Evolutionary conservation across 345 rosid species (phyloP), one percentile per base, ranked within the genome.

Genomic region (Heritiera fomes): DNA sequence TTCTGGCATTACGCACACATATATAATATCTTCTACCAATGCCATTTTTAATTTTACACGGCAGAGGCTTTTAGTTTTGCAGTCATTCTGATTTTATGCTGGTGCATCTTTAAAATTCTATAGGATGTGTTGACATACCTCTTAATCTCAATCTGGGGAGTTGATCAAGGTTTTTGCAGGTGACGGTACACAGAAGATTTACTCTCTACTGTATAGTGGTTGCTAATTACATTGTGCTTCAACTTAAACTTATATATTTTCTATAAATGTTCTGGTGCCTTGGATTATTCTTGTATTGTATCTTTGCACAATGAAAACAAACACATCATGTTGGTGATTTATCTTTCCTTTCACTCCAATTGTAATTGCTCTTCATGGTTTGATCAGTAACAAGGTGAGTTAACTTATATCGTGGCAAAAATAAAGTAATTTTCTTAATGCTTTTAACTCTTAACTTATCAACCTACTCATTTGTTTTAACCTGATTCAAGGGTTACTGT

Each of bases 301-400:
- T 32, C 53, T 34, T 30, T 76, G n/a, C 76, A 81, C 89, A 90
- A 90, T 90, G 77, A 89, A 87, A 87, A 90, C 92, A 45, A 87
- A 90, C 82, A 87, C 80, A 89, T 89, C 91, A 90, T 90, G 94
- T 73, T 89, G 82, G 91, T 89, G 50, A 89, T 86, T 28, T 87
- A 89, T 79, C 89, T 89, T 55, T 87, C 94, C 28, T 23, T 23
- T 23, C 28, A 23, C 28, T 23, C 28, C 28, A 0, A 23, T 23
- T 23, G 28, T 88, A 30, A 90, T 94, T 45, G 98, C 98, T 0
- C 92, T 94, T 47, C 97, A 93, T 82, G 90, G 89, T 86, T 89
- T 90, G 92, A 94, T 94, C 86, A 94, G 88, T 85, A 91, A 94
- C 85, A 94, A 94, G 96, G 98, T 94, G 52, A 72, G 78, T 43